Percentiles rank a stretch among this genome's conserved stretches.
Conservation (phyloP, 352 stramenopile genomes). For the Globisporangium splendens region DNA sequence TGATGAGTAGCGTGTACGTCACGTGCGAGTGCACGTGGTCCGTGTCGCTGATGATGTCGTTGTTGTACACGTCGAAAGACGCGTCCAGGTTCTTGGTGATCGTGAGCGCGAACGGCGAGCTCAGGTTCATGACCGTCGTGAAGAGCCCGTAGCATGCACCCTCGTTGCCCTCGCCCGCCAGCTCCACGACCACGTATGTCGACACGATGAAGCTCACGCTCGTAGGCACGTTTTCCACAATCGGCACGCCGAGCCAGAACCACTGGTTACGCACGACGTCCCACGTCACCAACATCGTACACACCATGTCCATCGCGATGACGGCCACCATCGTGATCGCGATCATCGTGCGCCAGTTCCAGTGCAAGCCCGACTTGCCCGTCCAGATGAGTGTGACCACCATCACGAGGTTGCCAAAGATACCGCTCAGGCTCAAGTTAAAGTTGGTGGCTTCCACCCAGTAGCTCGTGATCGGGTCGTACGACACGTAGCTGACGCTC, state of each 20-base stretch:
- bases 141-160: conserved; percentile 13
- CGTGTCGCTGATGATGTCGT: conserved; percentile 18
- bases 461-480: conserved; percentile 18
- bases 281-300: conserved; percentile 13
- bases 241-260: conserved; percentile 7
- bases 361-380: conserved; percentile 18
- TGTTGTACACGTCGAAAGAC: conserved; percentile 15
- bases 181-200: conserved; percentile 18
- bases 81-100: conserved; percentile 15
- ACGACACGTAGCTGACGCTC: conserved; percentile 15
- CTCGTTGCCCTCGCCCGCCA: conserved; percentile 22
- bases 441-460: conserved; percentile 19
- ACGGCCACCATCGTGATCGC: conserved; percentile 6
- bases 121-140: conserved; percentile 17
- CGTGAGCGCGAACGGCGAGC: conserved; percentile 9
- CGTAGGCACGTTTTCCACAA: conserved; percentile 9
- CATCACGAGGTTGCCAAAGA: conserved; percentile 5
- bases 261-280: conserved; percentile 17
- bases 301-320: conserved; percentile 12
- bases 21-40: conserved; percentile 11
- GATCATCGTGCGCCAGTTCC: conserved; percentile 19
- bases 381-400: conserved; percentile 3
- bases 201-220: conserved; percentile 14
- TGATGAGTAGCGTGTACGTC: conserved; percentile 7
- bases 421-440: conserved; percentile 14